Percentiles rank a stretch among this genome's conserved stretches.
phyloP scores from a whole-genome alignment of 495 filamentous ascomycete genomes.

The Evernia prunastri region DNA sequence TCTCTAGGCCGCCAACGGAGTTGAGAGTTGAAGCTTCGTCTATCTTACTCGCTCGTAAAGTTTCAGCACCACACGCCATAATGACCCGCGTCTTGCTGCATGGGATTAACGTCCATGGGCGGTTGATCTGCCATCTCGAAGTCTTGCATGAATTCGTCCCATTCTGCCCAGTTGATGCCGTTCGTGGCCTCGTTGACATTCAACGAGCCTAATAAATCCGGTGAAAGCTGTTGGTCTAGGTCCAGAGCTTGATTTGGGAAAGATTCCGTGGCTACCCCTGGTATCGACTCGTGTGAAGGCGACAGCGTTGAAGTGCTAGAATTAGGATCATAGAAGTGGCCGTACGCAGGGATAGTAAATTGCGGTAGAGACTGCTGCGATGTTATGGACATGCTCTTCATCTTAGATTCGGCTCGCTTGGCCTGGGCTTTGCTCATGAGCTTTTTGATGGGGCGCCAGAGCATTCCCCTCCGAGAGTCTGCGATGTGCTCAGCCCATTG shows the following conservation, averaged over 20 bases:
- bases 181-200: slow-evolving; percentile 13
- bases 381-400: not conserved
- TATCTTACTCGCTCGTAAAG: not conserved
- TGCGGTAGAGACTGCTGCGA: slow-evolving; percentile 21
- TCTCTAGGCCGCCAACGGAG: not conserved
- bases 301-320: not conserved
- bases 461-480: slow-evolving; percentile 52
- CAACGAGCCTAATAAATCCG: slow-evolving; percentile 1
- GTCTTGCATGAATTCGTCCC: slow-evolving; percentile 47
- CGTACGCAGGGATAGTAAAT: slow-evolving; percentile 4
- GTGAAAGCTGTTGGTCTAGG: slow-evolving; percentile 6
- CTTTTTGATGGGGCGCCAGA: slow-evolving; percentile 70
- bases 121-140: slow-evolving; percentile 36
- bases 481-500: slow-evolving; percentile 46
- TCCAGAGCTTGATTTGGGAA: not conserved
- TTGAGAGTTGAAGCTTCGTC: slow-evolving; percentile 10
- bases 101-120: slow-evolving; percentile 1
- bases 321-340: not conserved
- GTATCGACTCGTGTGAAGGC: not conserved
- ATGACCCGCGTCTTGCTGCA: slow-evolving; percentile 1
- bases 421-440: slow-evolving; percentile 47
- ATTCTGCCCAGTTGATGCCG: slow-evolving; percentile 37
- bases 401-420: slow-evolving; percentile 19
- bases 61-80: slow-evolving; percentile 21
- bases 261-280: not conserved